Evolutionary conservation across 2,329 filamentous ascomycete genomes (phyloP), one percentile per base, ranked within the genome.

Genomic region (Phyllosticta ampelicida): DNA sequence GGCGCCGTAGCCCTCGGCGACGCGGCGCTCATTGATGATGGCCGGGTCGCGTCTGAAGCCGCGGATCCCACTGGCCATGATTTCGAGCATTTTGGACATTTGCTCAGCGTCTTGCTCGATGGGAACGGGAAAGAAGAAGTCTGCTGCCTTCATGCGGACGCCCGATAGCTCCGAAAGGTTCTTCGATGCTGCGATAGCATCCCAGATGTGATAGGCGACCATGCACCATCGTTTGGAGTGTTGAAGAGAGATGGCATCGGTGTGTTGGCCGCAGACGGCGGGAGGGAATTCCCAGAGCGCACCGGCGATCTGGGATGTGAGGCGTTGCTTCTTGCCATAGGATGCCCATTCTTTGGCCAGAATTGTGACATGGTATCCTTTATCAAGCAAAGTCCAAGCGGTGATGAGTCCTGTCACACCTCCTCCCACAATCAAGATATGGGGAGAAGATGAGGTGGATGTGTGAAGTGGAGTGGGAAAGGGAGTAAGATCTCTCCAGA

Each of bases 231-330:
- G 64, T 62, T 74, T 75, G 2, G 72, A 75, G 55, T 73, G 66
- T 9, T 70, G 67, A 16, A 75, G 65, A 0, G 70, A 74, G 51
- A 73, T 72, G 50, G 67, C 67, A 62, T 74, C 72, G 1, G 71
- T 74, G 56, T 77, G 73, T 29, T 70, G 67, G 3, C 75, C 76
- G 60, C 76, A 78, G 1, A 73, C 74, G 0, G 73, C 74, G 0
- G 75, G 75, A 23, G 75, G 74, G 55, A 68, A 75, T 60, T 78
- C 75, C 76, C 75, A 78, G 1, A 78, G 67, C 0, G 76, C 75
- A 11, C 75, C 76, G 1, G 75, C 74, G 55, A 77, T 74, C 61
- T 78, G 75, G 0, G 75, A 77, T 1, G 75, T 77, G 30, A 78
- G 62, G 10, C 75, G 74, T 29, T 72, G 64, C 29, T 68, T 63